Conservation (phyloP, 768 basidiomycete genomes). For the Coprinellus micaceus region DNA sequence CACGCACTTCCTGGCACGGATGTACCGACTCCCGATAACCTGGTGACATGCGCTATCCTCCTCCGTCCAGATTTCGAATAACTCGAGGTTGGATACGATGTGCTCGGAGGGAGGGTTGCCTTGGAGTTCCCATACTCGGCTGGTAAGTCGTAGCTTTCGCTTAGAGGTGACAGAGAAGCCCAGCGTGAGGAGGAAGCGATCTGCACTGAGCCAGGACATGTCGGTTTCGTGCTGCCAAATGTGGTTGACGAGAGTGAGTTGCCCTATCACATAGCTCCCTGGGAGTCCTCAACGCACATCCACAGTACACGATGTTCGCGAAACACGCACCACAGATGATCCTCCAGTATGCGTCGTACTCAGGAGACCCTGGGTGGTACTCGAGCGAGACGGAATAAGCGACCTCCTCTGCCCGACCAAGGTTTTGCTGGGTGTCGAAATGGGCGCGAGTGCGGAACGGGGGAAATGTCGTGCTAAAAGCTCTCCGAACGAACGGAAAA, state of each 20-base stretch:
- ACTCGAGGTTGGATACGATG: slow-evolving; percentile 2
- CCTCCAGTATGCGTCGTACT: not conserved
- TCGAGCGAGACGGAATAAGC: not conserved
- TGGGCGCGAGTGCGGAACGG: not conserved
- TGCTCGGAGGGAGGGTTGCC: not conserved
- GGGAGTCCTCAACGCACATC: not conserved
- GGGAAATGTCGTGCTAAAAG: not conserved
- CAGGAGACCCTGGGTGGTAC: not conserved
- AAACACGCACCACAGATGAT: not conserved
- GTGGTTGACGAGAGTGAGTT: slow-evolving; percentile 1
- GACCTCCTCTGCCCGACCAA: not conserved
- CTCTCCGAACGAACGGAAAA: slow-evolving; percentile 1
- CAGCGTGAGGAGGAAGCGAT: slow-evolving; percentile 1
- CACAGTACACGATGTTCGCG: not conserved
- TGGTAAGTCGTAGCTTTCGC: not conserved
- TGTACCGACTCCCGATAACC: slow-evolving; percentile 4
- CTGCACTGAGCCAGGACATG: slow-evolving; percentile 5
- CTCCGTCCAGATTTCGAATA: slow-evolving; percentile 4
- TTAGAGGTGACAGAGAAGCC: slow-evolving; percentile 1
- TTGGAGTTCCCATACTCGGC: slow-evolving; percentile 1
- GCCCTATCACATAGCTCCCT: slow-evolving; percentile 1
- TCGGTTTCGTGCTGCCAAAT: not conserved
- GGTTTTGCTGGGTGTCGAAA: not conserved
- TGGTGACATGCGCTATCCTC: not conserved
- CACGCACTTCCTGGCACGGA: not conserved